These are phyloP conservation scores for Nicotiana otophora DNA, from an alignment of 257 asterid genomes.

Conservation along the genomic window DNA sequence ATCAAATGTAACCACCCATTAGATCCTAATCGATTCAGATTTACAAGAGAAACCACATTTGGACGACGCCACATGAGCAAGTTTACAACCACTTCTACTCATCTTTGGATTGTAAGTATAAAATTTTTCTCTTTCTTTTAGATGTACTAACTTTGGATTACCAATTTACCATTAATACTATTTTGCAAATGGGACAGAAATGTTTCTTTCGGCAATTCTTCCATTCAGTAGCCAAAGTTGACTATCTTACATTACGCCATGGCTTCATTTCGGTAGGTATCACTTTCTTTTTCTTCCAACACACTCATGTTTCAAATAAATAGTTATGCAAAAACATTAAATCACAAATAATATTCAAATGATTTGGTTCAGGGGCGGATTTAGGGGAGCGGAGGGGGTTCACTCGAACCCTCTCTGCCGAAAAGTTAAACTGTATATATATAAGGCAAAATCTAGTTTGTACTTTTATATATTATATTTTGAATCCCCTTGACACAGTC, in stretches of 20 bases:
- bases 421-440: no score
- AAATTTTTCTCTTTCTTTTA: neutral
- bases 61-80: conserved; percentile 48
- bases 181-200: conserved; percentile 32
- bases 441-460: no score
- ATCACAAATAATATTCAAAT: neutral
- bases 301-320: neutral
- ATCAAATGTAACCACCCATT: neutral
- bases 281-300: no score
- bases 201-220: conserved; percentile 76
- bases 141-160: neutral
- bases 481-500: no score
- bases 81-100: conserved; percentile 24
- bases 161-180: neutral
- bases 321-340: no score
- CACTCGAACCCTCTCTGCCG: no score
- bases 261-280: conserved; percentile 65
- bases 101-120: conserved; percentile 54
- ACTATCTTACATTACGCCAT: conserved; percentile 76
- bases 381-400: no score
- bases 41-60: conserved; percentile 63
- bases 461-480: no score
- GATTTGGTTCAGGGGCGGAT: neutral
- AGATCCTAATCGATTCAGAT: conserved; percentile 75
- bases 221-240: conserved; percentile 60